Evolutionary conservation across 345 rosid genomes (phyloP), one percentile per base, ranked within the genome.

Genomic region (Eucalyptus pumila): DNA sequence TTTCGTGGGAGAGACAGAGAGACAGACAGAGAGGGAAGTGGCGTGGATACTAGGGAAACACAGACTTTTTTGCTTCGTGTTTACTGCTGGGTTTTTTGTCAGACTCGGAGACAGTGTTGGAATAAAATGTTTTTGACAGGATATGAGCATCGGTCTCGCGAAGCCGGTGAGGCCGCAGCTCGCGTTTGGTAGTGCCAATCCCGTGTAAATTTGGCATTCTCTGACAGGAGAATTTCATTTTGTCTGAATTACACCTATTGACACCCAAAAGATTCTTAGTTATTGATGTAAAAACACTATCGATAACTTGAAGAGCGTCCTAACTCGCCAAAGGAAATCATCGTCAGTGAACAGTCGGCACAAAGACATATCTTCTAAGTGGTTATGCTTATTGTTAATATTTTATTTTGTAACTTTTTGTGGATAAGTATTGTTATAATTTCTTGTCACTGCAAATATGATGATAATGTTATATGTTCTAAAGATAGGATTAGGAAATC

Each of bases 21-120:
- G 5, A 47, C 44, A 88, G 91, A 89, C 32, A 27, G 16, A 30
- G 69, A 87, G 93, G 90, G 93, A 92, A 91, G 40, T 91, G 91
- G 80, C 89, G 85, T 90, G 91, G 86, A 90, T 69, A 62, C 51
- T 12, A 80, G 91, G 91, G 60, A 87, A 89, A 87, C 72, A 86
- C 23, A 16, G 48, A 17, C n/a, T 32, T 86, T 62, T 85, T 87
- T 37, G 76, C 80, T 48, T 50, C 45, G 19, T 24, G 13, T 40
- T 76, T 40, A 76, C 85, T 40, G 47, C 47, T 42, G 11, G 14
- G 40, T 86, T 48, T 88, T 49, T 30, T 86, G 65, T 85, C 87
- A 50, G 40, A 86, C 40, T 86, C 45, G 27, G 37, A 32, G 50
- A 32, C 26, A n/a, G 54, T 86, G 87, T 34, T 51, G 58, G 54